Conservation (phyloP, 2,329 filamentous ascomycete species). For the Plectosphaerella plurivora region DNA sequence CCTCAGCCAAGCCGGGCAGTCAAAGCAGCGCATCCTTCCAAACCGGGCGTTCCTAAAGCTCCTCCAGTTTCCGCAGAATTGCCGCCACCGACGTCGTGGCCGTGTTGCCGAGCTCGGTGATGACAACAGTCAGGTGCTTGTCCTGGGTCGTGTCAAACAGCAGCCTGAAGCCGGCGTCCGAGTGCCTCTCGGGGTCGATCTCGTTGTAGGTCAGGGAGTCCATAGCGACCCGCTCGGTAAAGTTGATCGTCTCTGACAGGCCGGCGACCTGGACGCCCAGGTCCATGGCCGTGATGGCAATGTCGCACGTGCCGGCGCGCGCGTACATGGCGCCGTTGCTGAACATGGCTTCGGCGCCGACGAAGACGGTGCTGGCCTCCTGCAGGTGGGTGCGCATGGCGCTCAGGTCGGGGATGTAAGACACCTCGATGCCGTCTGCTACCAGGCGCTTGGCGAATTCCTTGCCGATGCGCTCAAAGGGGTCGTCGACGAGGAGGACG, state of each 20-base stretch:
- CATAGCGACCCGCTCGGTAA: slow-evolving; percentile 77
- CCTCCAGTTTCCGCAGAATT: slow-evolving; percentile 53
- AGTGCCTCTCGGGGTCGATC: slow-evolving; percentile 70
- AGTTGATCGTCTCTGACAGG: slow-evolving; percentile 93
- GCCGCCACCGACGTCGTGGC: slow-evolving; percentile 79
- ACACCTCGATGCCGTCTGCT: slow-evolving; percentile 64
- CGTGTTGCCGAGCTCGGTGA: slow-evolving; percentile 86
- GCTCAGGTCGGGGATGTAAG: slow-evolving; percentile 74
- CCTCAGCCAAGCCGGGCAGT: background rate
- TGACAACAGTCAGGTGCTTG: slow-evolving; percentile 79
- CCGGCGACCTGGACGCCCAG: slow-evolving; percentile 78
- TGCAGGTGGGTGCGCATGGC: slow-evolving; percentile 71
- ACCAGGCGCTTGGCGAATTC: slow-evolving; percentile 64
- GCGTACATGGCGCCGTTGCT: slow-evolving; percentile 90
- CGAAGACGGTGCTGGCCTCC: slow-evolving; percentile 66
- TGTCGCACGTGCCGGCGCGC: slow-evolving; percentile 77
- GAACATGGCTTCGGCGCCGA: slow-evolving; percentile 92
- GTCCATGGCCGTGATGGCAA: slow-evolving; percentile 78
- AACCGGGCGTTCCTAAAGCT: slow-evolving; percentile 32
- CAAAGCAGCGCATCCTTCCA: background rate
- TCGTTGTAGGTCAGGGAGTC: slow-evolving; percentile 95
- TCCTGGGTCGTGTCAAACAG: slow-evolving; percentile 91
- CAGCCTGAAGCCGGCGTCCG: slow-evolving; percentile 52
- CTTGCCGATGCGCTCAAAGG: slow-evolving; percentile 47
- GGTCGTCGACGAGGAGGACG: slow-evolving; percentile 78